Evolutionary conservation across 371 early-diverging fungal genomes (phyloP).

Genomic region (Actinomortierella ambigua): DNA sequence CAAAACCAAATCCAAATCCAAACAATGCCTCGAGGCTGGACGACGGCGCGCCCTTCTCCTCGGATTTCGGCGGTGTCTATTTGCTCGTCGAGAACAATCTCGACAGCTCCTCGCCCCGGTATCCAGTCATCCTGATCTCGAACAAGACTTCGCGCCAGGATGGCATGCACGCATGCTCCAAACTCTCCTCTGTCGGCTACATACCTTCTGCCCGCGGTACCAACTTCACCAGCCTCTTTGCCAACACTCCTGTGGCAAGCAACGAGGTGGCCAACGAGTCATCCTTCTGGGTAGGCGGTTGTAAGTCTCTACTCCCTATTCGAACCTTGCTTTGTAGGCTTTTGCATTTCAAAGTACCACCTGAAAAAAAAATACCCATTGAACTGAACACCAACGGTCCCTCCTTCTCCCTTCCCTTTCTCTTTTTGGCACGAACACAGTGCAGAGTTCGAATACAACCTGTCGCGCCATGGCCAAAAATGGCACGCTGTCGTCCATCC

Average conservation of each 20-base stretch:
- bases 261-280: conserved; percentile 5
- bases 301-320: background rate
- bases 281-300: conserved; percentile 7
- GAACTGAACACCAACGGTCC: background rate
- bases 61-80: conserved; percentile 15
- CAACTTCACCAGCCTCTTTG: conserved; percentile 6
- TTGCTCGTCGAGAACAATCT: conserved; percentile 34
- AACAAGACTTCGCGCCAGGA: conserved; percentile 12
- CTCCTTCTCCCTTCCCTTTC: background rate
- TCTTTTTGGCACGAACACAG: background rate
- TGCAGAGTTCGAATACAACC: conserved; percentile 8
- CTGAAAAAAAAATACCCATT: background rate
- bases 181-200: background rate
- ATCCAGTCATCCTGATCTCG: conserved; percentile 22
- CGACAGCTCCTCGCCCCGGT: conserved; percentile 19
- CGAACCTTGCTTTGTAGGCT: background rate
- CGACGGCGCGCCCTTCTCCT: conserved; percentile 14
- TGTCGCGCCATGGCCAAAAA: too few relatives aligned
- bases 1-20: too few relatives aligned
- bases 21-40: background rate
- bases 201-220: background rate
- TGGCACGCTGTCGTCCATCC: background rate
- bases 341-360: background rate
- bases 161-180: conserved; percentile 10
- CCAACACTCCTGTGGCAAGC: conserved; percentile 13